Evolutionary conservation across 1,139 yeast genomes (phyloP).

Genomic region (Geotrichum cucujoidarum): DNA sequence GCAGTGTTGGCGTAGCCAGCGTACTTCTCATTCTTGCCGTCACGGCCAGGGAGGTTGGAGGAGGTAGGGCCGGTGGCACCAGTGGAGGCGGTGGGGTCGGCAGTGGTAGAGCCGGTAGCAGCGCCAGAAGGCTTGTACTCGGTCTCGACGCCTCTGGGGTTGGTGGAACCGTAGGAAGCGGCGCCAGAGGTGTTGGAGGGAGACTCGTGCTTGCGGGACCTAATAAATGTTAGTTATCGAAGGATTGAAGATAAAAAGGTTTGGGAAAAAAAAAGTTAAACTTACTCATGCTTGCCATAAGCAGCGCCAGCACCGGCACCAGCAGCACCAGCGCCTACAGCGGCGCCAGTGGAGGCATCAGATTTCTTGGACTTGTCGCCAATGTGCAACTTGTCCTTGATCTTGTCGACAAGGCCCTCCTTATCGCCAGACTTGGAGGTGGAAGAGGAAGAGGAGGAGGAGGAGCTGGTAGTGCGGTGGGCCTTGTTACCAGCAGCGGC

Average conservation of each 20-base stretch:
- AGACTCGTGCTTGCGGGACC: background rate
- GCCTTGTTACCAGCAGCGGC: background rate
- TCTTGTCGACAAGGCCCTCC: slow-evolving; percentile 14
- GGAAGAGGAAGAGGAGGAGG: no score
- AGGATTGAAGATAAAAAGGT: background rate
- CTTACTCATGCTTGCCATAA: slow-evolving; percentile 14
- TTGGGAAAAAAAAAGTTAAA: background rate
- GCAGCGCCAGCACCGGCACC: slow-evolving; percentile 17
- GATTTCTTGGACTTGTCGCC: slow-evolving; percentile 6
- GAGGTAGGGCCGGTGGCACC: slow-evolving; percentile 14
- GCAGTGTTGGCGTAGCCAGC: slow-evolving; percentile 13
- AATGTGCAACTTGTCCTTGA: slow-evolving; percentile 19
- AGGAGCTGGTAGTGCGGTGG: slow-evolving; percentile 8
- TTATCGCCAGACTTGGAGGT: no score
- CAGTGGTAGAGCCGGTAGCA: slow-evolving; percentile 9
- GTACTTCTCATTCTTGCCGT: slow-evolving; percentile 4
- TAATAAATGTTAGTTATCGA: no score
- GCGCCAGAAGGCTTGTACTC: slow-evolving; percentile 7
- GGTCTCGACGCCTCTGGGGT: background rate
- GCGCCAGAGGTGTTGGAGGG: background rate
- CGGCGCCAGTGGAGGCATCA: slow-evolving; percentile 11
- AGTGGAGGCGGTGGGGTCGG: slow-evolving; percentile 5
- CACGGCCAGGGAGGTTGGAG: slow-evolving; percentile 12
- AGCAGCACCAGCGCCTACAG: slow-evolving; percentile 15
- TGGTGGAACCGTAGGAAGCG: background rate